Percentiles rank a stretch among this genome's conserved stretches.
Conservation (phyloP, 2,329 filamentous ascomycete species). For the Cladosporium sp. region DNA sequence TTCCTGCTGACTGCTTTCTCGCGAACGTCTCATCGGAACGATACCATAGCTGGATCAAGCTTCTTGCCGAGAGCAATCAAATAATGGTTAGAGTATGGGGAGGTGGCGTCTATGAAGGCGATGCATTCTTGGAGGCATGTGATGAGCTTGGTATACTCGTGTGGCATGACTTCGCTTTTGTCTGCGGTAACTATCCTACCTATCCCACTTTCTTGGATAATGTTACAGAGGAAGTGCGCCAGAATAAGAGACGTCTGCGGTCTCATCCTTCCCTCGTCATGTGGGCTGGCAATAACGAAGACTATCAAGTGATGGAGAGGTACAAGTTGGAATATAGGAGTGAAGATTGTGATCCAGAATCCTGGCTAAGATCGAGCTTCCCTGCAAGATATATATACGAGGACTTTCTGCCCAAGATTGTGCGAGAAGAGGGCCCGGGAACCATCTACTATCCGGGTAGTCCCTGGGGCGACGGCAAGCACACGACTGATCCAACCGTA, state of each 20-base stretch:
- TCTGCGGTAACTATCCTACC: slow-evolving; percentile 64
- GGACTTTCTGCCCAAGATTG: slow-evolving; percentile 68
- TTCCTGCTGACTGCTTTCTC: slow-evolving; percentile 75
- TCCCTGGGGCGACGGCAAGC: slow-evolving; percentile 74
- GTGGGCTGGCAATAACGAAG: slow-evolving; percentile 91
- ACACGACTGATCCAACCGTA: slow-evolving; percentile 70
- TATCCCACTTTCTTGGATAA: slow-evolving; percentile 59
- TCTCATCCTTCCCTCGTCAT: slow-evolving; percentile 86
- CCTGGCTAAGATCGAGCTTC: slow-evolving; percentile 83
- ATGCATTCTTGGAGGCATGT: slow-evolving; percentile 69
- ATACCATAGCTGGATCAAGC: slow-evolving; percentile 71
- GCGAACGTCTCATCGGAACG: slow-evolving; percentile 62
- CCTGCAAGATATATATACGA: slow-evolving; percentile 93
- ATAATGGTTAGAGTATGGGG: slow-evolving; percentile 80
- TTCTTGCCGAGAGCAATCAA: slow-evolving; percentile 73
- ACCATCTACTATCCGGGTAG: slow-evolving; percentile 74
- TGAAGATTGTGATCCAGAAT: slow-evolving; percentile 72
- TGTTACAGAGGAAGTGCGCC: slow-evolving; percentile 61
- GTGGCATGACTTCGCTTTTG: slow-evolving; percentile 87
- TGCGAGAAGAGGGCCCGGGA: slow-evolving; percentile 62
- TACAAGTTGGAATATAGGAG: slow-evolving; percentile 71
- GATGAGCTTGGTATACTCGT: slow-evolving; percentile 75
- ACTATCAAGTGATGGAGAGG: slow-evolving; percentile 79
- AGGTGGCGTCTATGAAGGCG: slow-evolving; percentile 72
- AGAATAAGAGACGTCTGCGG: slow-evolving; percentile 67